These are phyloP conservation scores for Aspergillus sp. DNA, from an alignment of 2,329 filamentous ascomycete genomes.

Conservation along the genomic window DNA sequence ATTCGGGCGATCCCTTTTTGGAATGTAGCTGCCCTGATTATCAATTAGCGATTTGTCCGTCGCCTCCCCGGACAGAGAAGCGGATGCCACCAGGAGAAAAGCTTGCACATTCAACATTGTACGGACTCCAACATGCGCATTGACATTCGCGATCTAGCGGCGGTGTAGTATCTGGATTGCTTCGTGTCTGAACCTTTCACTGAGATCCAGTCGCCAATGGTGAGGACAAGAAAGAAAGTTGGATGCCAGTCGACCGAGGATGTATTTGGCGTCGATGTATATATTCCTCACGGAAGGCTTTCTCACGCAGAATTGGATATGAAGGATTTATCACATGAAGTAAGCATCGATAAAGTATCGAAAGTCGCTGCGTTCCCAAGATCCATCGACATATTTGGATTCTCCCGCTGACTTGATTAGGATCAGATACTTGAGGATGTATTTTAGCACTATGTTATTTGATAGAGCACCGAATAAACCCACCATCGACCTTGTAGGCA, in stretches of 20 bases:
- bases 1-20: constrained; percentile 53
- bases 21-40: constrained; percentile 47
- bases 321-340: constrained; percentile 25
- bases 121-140: constrained; percentile 30
- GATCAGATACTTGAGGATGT: too few species aligned
- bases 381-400: too few species aligned
- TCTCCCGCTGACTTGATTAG: too few species aligned
- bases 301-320: constrained; percentile 29
- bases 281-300: constrained; percentile 24
- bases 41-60: not conserved
- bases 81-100: constrained; percentile 29
- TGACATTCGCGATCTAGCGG: constrained; percentile 24
- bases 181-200: constrained; percentile 9
- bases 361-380: constrained; percentile 8
- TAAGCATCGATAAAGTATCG: constrained; percentile 26
- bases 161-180: constrained; percentile 15
- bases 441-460: too few species aligned
- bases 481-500: too few species aligned
- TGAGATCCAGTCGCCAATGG: constrained; percentile 24
- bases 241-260: constrained; percentile 21
- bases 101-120: constrained; percentile 32
- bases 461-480: too few species aligned
- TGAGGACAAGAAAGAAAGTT: constrained; percentile 25
- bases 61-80: not conserved
- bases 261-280: too few species aligned